Evolutionary conservation across 257 asterid species (phyloP).

Genomic region (Gentiana straminea): DNA sequence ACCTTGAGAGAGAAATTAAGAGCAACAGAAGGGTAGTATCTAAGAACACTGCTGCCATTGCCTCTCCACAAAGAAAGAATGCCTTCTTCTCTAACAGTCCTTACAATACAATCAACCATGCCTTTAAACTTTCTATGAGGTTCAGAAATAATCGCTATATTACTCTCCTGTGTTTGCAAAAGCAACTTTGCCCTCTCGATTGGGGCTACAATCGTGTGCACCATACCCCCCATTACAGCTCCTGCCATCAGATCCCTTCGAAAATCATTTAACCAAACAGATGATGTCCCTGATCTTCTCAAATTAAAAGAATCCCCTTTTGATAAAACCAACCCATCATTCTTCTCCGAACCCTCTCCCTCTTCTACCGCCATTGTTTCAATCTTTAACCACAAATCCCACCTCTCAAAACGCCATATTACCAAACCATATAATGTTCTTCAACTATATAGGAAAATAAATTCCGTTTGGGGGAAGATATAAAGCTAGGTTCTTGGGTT

Average conservation of each 20-base stretch:
- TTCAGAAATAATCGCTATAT: constrained; percentile 58
- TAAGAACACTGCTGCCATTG: constrained; percentile 87
- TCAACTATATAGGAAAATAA: neutral
- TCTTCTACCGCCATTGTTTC: constrained; percentile 23
- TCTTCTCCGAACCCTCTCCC: constrained; percentile 26
- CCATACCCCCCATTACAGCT: constrained; percentile 92
- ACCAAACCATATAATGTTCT: neutral
- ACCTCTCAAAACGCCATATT: neutral
- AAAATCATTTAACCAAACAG: constrained; percentile 42
- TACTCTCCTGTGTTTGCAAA: constrained; percentile 97
- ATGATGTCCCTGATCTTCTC: constrained; percentile 24
- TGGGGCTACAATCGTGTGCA: constrained; percentile 96
- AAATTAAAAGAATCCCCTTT: neutral
- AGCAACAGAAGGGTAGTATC: constrained; percentile 96
- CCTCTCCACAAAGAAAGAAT: constrained; percentile 92
- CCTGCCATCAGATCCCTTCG: constrained; percentile 85
- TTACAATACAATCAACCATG: constrained; percentile 76
- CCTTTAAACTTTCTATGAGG: constrained; percentile 84
- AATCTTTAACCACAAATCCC: constrained; percentile 6
- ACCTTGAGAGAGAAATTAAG: constrained; percentile 98
- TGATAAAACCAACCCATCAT: constrained; percentile 2
- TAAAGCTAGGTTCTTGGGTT: constrained; percentile 1
- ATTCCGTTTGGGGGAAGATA: neutral
- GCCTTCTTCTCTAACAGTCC: constrained; percentile 82
- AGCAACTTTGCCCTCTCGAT: constrained; percentile 91